A percentile compares a stretch with the other conserved stretches of the same genome.
These are phyloP conservation scores for Dioscorea cayenensis DNA, from an alignment of 116 monocot genomes.

Conservation along the genomic window DNA sequence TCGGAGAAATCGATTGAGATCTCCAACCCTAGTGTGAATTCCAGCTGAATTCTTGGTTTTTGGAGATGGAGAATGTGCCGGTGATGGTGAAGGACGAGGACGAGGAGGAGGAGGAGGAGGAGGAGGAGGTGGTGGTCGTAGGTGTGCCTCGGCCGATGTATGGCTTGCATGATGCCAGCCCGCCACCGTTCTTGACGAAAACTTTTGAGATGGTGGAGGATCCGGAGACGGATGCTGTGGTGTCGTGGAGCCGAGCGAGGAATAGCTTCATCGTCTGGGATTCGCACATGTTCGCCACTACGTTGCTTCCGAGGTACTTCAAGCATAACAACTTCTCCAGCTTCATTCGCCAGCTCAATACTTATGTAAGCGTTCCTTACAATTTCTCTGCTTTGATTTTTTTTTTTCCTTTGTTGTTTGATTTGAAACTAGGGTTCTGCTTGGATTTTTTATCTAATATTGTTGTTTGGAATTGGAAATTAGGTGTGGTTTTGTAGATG, in stretches of 20 bases:
- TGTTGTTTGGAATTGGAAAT: neutral
- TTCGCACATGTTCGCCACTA: conserved; percentile 24
- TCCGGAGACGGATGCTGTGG: conserved; percentile 27
- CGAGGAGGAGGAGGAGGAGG: conserved; percentile 13
- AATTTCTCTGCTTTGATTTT: too few relatives aligned
- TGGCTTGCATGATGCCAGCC: conserved; percentile 28
- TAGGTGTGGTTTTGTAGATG: too few relatives aligned
- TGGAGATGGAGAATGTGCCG: neutral
- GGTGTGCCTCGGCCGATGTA: conserved; percentile 26
- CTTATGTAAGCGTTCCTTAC: conserved; percentile 34
- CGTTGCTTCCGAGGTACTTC: conserved; percentile 53
- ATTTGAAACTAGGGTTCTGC: neutral
- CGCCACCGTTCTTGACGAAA: conserved; percentile 46
- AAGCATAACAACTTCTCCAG: conserved; percentile 91
- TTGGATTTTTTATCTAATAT: neutral
- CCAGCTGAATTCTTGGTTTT: neutral
- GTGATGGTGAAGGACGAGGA: conserved; percentile 13
- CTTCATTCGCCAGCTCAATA: conserved; percentile 91
- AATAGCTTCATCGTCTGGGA: conserved; percentile 67
- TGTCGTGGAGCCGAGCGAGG: conserved; percentile 37
- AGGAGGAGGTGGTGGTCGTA: conserved; percentile 5
- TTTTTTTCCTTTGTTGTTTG: neutral
- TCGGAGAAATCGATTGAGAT: neutral
- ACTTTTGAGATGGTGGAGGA: conserved; percentile 66
- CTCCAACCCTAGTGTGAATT: too few relatives aligned